These are phyloP conservation scores for Scolecobasidium constrictum DNA, from an alignment of 2,329 filamentous ascomycete genomes.

Conservation along the genomic window DNA sequence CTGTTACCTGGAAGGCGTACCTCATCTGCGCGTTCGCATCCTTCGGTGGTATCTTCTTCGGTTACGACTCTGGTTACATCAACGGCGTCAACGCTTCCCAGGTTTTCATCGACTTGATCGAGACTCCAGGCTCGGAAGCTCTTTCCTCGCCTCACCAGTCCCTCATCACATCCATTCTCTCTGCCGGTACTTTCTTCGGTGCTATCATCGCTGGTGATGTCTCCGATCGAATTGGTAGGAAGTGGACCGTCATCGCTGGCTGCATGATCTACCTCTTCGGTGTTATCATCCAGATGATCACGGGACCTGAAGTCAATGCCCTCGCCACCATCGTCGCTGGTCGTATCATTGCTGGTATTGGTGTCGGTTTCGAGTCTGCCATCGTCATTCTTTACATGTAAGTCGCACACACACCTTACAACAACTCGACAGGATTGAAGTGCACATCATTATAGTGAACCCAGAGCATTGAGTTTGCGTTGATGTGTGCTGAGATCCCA, in stretches of 20 bases:
- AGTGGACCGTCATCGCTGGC: conserved; percentile 59
- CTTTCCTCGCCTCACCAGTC: conserved; percentile 33
- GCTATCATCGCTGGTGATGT: conserved; percentile 58
- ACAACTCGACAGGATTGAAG: too few relatives aligned
- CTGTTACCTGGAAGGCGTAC: conserved; percentile 35
- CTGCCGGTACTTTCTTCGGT: conserved; percentile 67
- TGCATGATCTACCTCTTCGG: conserved; percentile 55
- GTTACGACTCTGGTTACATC: conserved; percentile 70
- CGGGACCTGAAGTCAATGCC: too few relatives aligned
- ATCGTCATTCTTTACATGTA: conserved; percentile 37
- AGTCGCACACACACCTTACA: too few relatives aligned
- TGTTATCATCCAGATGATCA: conserved; percentile 46
- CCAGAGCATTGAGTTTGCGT: too few relatives aligned
- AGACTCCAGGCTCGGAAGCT: conserved; percentile 7
- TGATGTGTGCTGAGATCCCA: too few relatives aligned
- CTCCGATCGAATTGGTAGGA: conserved; percentile 64
- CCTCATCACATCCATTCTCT: conserved; percentile 63
- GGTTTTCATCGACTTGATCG: conserved; percentile 11
- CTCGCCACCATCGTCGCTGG: conserved; percentile 40
- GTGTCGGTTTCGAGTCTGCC: conserved; percentile 63
- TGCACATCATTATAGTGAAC: too few relatives aligned
- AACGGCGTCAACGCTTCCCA: conserved; percentile 45
- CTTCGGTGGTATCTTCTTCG: conserved; percentile 59
- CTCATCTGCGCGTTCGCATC: conserved; percentile 36
- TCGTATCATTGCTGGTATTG: conserved; percentile 62